Percentiles rank a stretch among this genome's conserved stretches.
phyloP scores from a whole-genome alignment of 2,329 filamentous ascomycete species.

The Coniochaeta hoffmannii region DNA sequence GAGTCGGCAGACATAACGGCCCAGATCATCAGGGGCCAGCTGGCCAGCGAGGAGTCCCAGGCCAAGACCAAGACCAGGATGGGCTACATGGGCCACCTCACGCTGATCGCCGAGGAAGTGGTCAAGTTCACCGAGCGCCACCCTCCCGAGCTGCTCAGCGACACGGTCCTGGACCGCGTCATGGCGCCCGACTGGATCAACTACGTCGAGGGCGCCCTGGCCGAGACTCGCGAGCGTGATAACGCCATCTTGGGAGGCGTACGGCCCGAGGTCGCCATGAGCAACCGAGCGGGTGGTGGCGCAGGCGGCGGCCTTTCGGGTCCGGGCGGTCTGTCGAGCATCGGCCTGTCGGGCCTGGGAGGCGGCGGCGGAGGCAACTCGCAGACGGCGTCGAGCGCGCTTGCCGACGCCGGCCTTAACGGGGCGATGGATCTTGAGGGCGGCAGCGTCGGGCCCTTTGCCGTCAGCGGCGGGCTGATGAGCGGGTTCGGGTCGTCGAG shows the following conservation, averaged over 20 bases:
- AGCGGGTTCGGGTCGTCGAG: conserved; percentile 93
- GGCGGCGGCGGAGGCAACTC: conserved; percentile 18
- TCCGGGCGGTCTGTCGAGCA: conserved; percentile 38
- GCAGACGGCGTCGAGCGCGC: conserved; percentile 46
- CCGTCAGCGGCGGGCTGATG: conserved; percentile 65
- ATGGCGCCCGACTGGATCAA: conserved; percentile 87
- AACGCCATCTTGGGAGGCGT: conserved; percentile 98
- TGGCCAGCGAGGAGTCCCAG: conserved; percentile 79
- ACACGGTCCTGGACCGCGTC: conserved; percentile 77
- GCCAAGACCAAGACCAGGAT: conserved; percentile 78
- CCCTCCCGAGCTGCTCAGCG: conserved; percentile 78
- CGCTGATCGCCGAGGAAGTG: conserved; percentile 94
- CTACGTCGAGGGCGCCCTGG: conserved; percentile 88
- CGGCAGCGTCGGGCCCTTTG: conserved; percentile 62
- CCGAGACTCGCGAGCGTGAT: conserved; percentile 89
- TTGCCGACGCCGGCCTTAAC: conserved; percentile 75
- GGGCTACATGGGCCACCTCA: conserved; percentile 97
- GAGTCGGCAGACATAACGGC: conserved; percentile 84
- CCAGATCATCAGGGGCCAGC: conserved; percentile 86
- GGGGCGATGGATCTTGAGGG: conserved; percentile 63
- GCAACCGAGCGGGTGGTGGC: conserved; percentile 56
- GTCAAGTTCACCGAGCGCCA: conserved; percentile 97
- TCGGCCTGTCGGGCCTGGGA: conserved; percentile 32
- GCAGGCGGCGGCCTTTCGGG: conserved; percentile 36
- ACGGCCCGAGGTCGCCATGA: conserved; percentile 81